Base-by-base conservation (phyloP, 202 grass and related monocot genomes). In the Dendrocalamus latiflorus region DNA sequence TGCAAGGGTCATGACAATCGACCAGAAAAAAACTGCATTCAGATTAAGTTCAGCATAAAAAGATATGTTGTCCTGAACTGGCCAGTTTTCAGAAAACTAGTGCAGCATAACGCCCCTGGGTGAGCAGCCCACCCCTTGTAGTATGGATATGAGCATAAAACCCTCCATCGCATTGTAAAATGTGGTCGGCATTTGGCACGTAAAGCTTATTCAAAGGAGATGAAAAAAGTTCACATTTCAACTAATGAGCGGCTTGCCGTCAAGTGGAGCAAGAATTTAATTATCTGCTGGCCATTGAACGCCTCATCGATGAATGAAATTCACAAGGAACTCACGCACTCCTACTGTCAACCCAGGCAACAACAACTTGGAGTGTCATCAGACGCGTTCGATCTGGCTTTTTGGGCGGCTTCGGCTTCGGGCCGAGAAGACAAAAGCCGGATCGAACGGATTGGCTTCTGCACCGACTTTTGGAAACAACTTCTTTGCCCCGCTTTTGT, bases 281-380 rank as follows among this genome's bases (percentile, higher is more conserved):
- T 33, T 33, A 33, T 33, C 33, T 33, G 33, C 33, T 67, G 41
- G 17, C 56, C 11, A 16, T 82, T 78, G 72, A 78, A 50, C 33
- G 6, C 41, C 56, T 14, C 41, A 49, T 72, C 18, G 16, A 67
- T 59, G 65, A 41, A 26, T 44, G 13, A n/a, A 72, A 86, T 72
- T 28, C 12, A 15, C 85, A 77, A 0, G 9, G 43, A 53, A 43
- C n/a, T 71, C 33, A n/a, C 6, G 26, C 82, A 45, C n/a, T 39
- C 6, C 37, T 77, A 45, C n/a, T 39, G 77, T 58, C 82, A 85
- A 71, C 56, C 65, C 47, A 51, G 65, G 67, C 56, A n/a, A 53
- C 70, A 44, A 76, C 49, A 75, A 75, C 47, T 25, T 55, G 21
- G 28, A 28, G 10, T 44, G 21, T 25, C 38, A 58, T 79, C 37